Evolutionary conservation across 495 filamentous ascomycete species (phyloP), one percentile per base, ranked within the genome.

Genomic region (Xylaria palmicola): DNA sequence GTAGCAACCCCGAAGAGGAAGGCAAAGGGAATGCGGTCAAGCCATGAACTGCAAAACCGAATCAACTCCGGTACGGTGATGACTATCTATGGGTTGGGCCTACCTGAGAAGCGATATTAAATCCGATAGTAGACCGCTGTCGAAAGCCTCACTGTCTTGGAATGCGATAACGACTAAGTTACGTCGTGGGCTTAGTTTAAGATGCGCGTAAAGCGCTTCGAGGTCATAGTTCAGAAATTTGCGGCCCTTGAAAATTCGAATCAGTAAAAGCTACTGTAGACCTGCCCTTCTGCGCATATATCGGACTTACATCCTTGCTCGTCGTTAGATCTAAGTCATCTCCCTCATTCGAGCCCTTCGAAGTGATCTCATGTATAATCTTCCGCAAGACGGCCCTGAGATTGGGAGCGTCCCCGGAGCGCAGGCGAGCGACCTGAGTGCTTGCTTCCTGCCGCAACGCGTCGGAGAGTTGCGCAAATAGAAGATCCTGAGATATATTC

Each of bases 91-190:
- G 7, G 26, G 12, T 10, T n/a, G 17, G 9, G 72, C 83, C 56
- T 76, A 95, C 90, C 85, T 87, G 49, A 98, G 83, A 4, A 98
- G 74, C 22, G 83, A 83, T 39, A 97, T 79, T 27, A 96, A 71
- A 70, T 97, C 92, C 1, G 84, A 85, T 30, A 98, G 74, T 27
- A 97, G 72, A n/a, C 73, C 78, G 34, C 82, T 83, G 67, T 97
- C 92, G 68, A 98, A 97, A 5, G 89, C 93, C 73, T 98, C 95
- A 60, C 90, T 95, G 69, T 98, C 95, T 67, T 90, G 86, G 52
- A 98, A 87, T 13, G 88, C 87, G 20, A 98, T 71, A 7, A 93
- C 78, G 30, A 93, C 79, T 30, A 96, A 79, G 58, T 86, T 85
- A 34, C 82, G 75, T 26, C 82, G 81, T 8, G 75, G 70, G 41